Evolutionary conservation across 495 filamentous ascomycete genomes (phyloP), one percentile per base, ranked within the genome.

Genomic region (Penicillium crystallinum): DNA sequence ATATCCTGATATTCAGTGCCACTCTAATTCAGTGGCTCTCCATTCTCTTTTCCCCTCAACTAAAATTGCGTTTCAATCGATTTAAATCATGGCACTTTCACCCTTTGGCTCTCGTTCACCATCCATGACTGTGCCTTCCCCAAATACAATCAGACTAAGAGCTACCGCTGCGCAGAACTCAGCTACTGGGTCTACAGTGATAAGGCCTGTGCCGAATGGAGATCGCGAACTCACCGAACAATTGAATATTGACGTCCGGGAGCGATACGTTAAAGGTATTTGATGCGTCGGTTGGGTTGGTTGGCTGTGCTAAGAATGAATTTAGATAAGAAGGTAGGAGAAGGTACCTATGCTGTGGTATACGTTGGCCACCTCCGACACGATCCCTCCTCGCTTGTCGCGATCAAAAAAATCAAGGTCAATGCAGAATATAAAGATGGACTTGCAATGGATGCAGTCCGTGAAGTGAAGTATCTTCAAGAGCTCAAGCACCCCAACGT

Each of bases 381-480:
- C 33, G 82, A 91, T 56, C 85, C 88, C 1, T 76, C 78, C 14
- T 73, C 78, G 9, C 76, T 81, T 21, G 88, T 99, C 39, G 95
- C 95, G 49, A 97, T 99, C 67, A 99, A 99, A 65, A 97, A 97
- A 74, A 96, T 99, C 75, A 97, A 97, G 68, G 79, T 95, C 59
- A 89, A 91, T 62, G 81, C 85, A 12, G 90, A 96, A 62, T 83
- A 78, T 59, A 78, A 77, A 59, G 91, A 96, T 64, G 95, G 95
- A 49, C 81, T 99, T 58, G 82, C 88, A 12, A 89, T 91, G 75
- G 95, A 99, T 69, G 89, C 92, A 14, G 85, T 97, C 56, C 90
- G 95, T 53, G 95, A 99, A 74, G 83, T 97, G 62, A 95, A 93
- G 63, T 87, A 88, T 68, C 79, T 98, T 8, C 91, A 95, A 64